Percentiles rank a stretch among this genome's conserved stretches.
Conservation (phyloP, 306 rosid species). For the Quercus rubra region DNA sequence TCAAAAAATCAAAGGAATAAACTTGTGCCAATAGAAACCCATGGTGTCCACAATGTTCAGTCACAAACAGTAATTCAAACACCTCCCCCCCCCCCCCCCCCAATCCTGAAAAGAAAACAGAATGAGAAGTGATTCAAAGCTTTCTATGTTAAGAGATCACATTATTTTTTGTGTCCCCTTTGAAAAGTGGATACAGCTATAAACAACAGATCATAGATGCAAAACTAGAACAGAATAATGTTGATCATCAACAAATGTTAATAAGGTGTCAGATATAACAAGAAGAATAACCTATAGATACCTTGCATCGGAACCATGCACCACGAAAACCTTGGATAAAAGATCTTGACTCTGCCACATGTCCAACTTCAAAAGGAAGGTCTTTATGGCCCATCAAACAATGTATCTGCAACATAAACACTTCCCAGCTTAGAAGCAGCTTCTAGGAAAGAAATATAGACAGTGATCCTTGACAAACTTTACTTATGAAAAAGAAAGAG, state of each 20-base stretch:
- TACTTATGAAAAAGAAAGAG: not conserved
- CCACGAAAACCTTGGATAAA: slow-evolving; percentile 69
- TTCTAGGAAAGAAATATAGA: not conserved
- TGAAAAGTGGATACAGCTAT: not conserved
- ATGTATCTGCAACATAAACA: not conserved
- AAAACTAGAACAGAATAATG: not conserved
- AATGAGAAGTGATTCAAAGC: not conserved
- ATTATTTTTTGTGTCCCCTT: not conserved
- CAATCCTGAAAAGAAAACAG: not conserved
- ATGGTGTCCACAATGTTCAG: no score
- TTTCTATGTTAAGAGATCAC: not conserved
- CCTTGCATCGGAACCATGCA: slow-evolving; percentile 91
- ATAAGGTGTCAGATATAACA: not conserved
- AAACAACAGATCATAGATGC: not conserved
- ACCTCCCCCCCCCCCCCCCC: no score
- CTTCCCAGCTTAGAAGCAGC: slow-evolving; percentile 1
- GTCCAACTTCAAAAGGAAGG: slow-evolving; percentile 58
- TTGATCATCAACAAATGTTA: not conserved
- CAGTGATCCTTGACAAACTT: not conserved
- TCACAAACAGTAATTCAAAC: no score
- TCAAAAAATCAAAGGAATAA: no score
- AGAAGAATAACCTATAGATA: slow-evolving; percentile 16
- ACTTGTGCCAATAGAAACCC: no score
- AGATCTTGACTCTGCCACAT: slow-evolving; percentile 48
- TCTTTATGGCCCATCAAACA: not conserved